phyloP scores from a whole-genome alignment of 371 early-diverging fungal genomes.

The Rhizopus sp. region DNA sequence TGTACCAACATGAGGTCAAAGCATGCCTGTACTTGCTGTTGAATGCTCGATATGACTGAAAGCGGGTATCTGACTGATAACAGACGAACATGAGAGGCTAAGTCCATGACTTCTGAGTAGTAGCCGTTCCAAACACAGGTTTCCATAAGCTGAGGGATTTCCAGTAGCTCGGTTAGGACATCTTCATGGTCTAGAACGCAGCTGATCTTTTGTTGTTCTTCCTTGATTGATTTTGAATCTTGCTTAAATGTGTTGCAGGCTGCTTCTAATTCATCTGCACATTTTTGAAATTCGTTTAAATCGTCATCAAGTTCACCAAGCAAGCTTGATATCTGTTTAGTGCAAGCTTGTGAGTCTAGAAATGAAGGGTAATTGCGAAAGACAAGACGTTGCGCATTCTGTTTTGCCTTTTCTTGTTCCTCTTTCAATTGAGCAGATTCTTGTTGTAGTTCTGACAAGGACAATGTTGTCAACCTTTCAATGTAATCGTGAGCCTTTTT shows the following conservation, averaged over 20 bases:
- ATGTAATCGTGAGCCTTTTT: slow-evolving; percentile 66
- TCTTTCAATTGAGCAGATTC: slow-evolving; percentile 54
- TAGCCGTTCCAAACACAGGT: slow-evolving; percentile 82
- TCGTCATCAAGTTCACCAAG: slow-evolving; percentile 56
- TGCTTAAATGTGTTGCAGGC: slow-evolving; percentile 46
- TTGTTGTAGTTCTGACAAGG: slow-evolving; percentile 58
- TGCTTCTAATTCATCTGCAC: slow-evolving; percentile 56
- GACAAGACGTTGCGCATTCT: slow-evolving; percentile 70
- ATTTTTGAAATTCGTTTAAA: slow-evolving; percentile 46
- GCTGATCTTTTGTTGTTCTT: slow-evolving; percentile 51
- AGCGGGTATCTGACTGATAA: slow-evolving; percentile 62
- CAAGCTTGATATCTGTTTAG: slow-evolving; percentile 53
- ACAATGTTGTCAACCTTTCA: slow-evolving; percentile 58
- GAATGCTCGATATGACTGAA: slow-evolving; percentile 58
- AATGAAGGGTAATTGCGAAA: slow-evolving; percentile 73
- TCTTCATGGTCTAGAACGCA: slow-evolving; percentile 64
- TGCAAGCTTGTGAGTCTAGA: slow-evolving; percentile 65
- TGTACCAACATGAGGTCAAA: slow-evolving; percentile 73
- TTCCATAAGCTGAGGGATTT: slow-evolving; percentile 83
- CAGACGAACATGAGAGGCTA: slow-evolving; percentile 73
- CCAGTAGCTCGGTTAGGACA: slow-evolving; percentile 65
- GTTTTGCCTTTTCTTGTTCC: slow-evolving; percentile 58
- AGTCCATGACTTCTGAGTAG: slow-evolving; percentile 84
- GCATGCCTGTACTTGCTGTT: slow-evolving; percentile 64
- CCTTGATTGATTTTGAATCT: slow-evolving; percentile 36